A percentile compares a stretch with the other conserved stretches of the same genome.
Conservation (phyloP, 2,329 filamentous ascomycete genomes). For the Nemania abortiva region DNA sequence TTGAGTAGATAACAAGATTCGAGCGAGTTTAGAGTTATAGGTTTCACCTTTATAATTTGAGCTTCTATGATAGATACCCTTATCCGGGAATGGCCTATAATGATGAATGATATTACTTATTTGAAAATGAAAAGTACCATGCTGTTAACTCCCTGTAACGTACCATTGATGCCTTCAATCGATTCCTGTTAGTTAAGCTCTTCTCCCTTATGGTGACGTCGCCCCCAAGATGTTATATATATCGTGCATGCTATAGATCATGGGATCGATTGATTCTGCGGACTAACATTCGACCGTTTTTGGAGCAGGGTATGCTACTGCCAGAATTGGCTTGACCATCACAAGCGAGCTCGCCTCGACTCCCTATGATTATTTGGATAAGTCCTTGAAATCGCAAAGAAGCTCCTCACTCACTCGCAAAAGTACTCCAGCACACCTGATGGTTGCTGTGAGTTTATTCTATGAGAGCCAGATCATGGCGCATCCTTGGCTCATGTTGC, state of each 20-base stretch:
- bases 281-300: background rate
- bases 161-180: background rate
- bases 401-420: background rate
- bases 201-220: background rate
- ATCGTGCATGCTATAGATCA: background rate
- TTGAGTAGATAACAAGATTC: background rate
- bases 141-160: background rate
- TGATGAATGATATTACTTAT: background rate
- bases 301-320: background rate
- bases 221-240: background rate
- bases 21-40: background rate
- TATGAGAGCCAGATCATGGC: background rate
- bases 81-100: background rate
- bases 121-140: background rate
- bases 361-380: background rate
- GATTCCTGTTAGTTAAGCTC: background rate
- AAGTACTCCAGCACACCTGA: background rate
- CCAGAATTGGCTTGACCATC: background rate
- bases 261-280: background rate
- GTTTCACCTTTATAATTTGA: background rate
- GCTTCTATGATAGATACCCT: slow-evolving; percentile 17
- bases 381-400: background rate
- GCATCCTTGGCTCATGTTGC: slow-evolving; percentile 3
- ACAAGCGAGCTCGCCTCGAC: background rate
- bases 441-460: background rate